A percentile compares a stretch with the other conserved stretches of the same genome.
phyloP scores from a whole-genome alignment of 73 alveolate genomes.

The Tetrahymena borealis region DNA sequence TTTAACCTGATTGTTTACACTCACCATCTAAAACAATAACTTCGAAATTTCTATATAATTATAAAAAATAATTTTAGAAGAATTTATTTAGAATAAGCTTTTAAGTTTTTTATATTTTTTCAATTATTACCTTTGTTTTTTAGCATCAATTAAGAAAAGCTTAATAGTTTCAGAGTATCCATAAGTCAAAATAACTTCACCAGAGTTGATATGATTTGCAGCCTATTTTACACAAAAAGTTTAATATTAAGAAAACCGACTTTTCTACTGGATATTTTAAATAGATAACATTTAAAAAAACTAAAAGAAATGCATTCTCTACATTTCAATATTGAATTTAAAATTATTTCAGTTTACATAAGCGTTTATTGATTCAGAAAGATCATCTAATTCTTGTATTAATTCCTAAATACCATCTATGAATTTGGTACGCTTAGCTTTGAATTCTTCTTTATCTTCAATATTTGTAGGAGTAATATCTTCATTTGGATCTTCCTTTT shows the following conservation, averaged over 20 bases:
- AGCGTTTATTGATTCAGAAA: neutral
- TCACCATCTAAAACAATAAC: conserved; percentile 78
- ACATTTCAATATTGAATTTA: no score
- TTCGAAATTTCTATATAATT: conserved; percentile 55
- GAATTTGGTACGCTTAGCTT: neutral
- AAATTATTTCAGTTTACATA: neutral
- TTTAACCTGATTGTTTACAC: conserved; percentile 61
- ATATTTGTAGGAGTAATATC: neutral
- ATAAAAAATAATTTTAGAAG: neutral
- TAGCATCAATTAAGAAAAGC: conserved; percentile 64
- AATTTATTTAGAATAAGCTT: neutral
- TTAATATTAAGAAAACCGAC: no score
- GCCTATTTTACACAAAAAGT: conserved; percentile 46
- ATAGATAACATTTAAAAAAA: neutral
- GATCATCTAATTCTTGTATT: neutral
- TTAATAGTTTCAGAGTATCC: conserved; percentile 70
- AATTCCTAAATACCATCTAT: neutral
- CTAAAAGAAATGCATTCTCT: no score
- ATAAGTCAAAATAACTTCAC: conserved; percentile 75
- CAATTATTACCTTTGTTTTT: conserved; percentile 6
- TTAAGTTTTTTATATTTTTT: neutral
- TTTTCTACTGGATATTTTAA: no score
- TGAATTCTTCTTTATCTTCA: neutral
- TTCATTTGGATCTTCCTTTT: neutral
- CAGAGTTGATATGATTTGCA: conserved; percentile 67